Evolutionary conservation across 2,329 filamentous ascomycete species (phyloP), one percentile per base, ranked within the genome.

Genomic region (Arthrocladium fulminans): DNA sequence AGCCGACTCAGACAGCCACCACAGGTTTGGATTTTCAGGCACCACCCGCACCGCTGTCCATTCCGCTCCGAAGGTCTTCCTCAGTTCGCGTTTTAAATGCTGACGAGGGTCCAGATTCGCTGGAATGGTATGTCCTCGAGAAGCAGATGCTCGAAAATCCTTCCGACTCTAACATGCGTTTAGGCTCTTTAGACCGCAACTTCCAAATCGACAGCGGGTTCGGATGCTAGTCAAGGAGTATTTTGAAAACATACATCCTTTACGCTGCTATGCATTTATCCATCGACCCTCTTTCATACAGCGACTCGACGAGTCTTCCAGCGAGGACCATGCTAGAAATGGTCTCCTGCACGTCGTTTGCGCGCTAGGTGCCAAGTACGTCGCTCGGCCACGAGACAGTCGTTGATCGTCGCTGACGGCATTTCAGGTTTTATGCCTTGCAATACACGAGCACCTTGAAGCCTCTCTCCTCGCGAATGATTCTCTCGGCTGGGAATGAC

Each of bases 281-380:
- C 59, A 61, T 42, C 58, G 56, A n/a, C 59, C 59, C 3, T 56
- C 57, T 2, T 60, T 61, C 27, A 54, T 61, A 54, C 52, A 56
- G 40, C 47, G 54, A 8, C 39, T 61, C 23, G 57, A 61, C 43
- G 54, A 59, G 45, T 57, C 55, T 45, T 23, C 50, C 6, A 52
- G 48, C 3, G 41, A 47, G 2, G 54, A 47, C 24, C 45, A 57
- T 7, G 45, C 53, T 24, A 45, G 50, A 20, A 53, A 58, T 40
- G 51, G 57, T 4, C 47, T 61, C 22, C 54, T 61, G 27, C 52
- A 59, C 41, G 49, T 59, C 19, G 54, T 60, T 1, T 61, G 59
- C 48, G 55, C 59, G 5, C 39, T 60, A 12, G 57, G 57, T 17
- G 57, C 57, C 44, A 59, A 58, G 56, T 59, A 47, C 17, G 52